Conservation (phyloP, 2,329 filamentous ascomycete species). For the Didymella lethalis region DNA sequence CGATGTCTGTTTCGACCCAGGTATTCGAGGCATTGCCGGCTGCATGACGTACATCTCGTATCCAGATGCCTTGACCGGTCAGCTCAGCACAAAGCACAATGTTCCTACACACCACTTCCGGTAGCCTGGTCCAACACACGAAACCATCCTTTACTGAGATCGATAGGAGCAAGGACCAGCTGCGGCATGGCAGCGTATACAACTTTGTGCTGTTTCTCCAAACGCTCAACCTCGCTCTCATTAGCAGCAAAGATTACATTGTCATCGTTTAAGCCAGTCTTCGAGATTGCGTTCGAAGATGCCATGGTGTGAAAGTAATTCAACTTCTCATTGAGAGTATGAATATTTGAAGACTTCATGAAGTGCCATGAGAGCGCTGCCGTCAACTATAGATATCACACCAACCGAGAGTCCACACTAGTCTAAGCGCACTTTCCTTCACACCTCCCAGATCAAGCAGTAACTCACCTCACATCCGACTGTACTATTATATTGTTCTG, state of each 20-base stretch:
- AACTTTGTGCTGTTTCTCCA: conserved; percentile 20
- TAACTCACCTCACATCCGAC: neutral
- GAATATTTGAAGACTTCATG: neutral
- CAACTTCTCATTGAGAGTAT: neutral
- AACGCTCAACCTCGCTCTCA: conserved; percentile 15
- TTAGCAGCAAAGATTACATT: conserved; percentile 21
- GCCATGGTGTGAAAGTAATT: neutral
- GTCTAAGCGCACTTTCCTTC: neutral
- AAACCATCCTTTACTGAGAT: conserved; percentile 14
- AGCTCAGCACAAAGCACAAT: neutral
- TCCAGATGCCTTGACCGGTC: neutral
- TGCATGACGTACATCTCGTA: conserved; percentile 5
- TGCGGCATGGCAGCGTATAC: conserved; percentile 17
- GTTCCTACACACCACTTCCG: conserved; percentile 12
- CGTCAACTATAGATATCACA: neutral
- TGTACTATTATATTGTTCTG: neutral
- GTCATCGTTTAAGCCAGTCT: conserved; percentile 19
- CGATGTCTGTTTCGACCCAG: conserved; percentile 24
- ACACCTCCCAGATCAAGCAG: neutral
- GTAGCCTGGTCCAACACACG: conserved; percentile 22
- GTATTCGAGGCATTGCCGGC: conserved; percentile 7
- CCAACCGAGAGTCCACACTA: neutral
- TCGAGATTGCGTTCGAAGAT: conserved; percentile 5
- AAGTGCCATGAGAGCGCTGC: neutral
- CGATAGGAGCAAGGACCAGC: conserved; percentile 6